These are phyloP conservation scores for Ramularia endophylla DNA, from an alignment of 2,329 filamentous ascomycete species.

Conservation along the genomic window DNA sequence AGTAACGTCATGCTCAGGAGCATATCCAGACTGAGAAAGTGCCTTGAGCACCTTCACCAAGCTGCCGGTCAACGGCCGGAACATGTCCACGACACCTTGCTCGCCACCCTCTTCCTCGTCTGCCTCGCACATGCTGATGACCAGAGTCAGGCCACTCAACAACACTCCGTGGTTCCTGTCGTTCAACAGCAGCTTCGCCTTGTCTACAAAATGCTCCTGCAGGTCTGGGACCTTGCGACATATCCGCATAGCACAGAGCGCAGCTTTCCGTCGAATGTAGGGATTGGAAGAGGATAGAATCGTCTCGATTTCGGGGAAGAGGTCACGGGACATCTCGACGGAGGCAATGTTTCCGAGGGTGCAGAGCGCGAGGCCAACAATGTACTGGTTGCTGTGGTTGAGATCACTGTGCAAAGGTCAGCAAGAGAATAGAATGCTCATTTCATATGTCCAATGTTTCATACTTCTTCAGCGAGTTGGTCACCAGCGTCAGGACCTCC, in stretches of 20 bases:
- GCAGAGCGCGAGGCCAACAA: slow-evolving; percentile 91
- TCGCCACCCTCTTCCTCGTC: slow-evolving; percentile 91
- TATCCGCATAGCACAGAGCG: slow-evolving; percentile 98
- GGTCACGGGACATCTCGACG: slow-evolving; percentile 94
- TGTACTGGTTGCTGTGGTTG: slow-evolving; percentile 96
- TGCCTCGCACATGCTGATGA: slow-evolving; percentile 87
- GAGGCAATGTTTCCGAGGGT: slow-evolving; percentile 97
- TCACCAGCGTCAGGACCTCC: slow-evolving; percentile 93
- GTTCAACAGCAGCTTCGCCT: slow-evolving; percentile 77
- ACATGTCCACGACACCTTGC: slow-evolving; percentile 83
- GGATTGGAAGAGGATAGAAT: slow-evolving; percentile 90
- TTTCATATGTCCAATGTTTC: not conserved
- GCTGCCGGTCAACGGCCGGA: slow-evolving; percentile 75
- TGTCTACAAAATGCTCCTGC: slow-evolving; percentile 95
- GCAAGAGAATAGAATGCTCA: slow-evolving; percentile 3
- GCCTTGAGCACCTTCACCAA: slow-evolving; percentile 89
- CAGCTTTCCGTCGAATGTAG: slow-evolving; percentile 96
- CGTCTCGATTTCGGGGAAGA: slow-evolving; percentile 92
- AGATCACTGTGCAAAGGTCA: slow-evolving; percentile 62
- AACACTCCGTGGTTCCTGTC: slow-evolving; percentile 96
- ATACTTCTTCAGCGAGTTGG: slow-evolving; percentile 96
- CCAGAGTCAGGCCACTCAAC: slow-evolving; percentile 84
- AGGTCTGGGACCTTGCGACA: slow-evolving; percentile 96
- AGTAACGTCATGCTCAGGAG: slow-evolving; percentile 95
- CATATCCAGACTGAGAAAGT: slow-evolving; percentile 90